phyloP scores from a whole-genome alignment of 2,329 filamentous ascomycete species.

The Trichoderma breve region DNA sequence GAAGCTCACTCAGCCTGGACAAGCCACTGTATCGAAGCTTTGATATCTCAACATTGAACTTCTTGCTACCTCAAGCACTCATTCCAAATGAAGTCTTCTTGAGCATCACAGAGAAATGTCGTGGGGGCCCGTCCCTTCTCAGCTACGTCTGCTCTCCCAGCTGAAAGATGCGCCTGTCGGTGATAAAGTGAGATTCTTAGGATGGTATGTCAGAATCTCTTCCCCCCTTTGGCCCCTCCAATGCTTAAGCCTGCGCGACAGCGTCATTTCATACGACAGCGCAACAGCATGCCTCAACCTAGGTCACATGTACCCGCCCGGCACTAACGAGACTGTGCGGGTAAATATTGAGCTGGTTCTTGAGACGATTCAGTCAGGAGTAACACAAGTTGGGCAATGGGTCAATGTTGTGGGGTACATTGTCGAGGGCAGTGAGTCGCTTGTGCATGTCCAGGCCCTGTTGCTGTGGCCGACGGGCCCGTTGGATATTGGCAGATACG shows the following conservation, averaged over 20 bases:
- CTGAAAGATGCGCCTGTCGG: conserved; percentile 52
- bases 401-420: conserved; percentile 86
- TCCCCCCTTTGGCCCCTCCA: neutral
- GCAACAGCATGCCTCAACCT: conserved; percentile 62
- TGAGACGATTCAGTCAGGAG: conserved; percentile 58
- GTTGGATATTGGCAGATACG: conserved; percentile 69
- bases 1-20: neutral
- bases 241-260: conserved; percentile 30
- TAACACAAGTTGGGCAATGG: conserved; percentile 76
- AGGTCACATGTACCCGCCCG: conserved; percentile 61
- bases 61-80: too few relatives aligned
- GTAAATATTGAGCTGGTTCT: conserved; percentile 74
- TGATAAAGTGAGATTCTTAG: conserved; percentile 87
- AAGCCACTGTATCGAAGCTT: neutral
- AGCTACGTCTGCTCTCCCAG: conserved; percentile 62
- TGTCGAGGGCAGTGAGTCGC: conserved; percentile 30
- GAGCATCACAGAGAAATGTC: conserved; percentile 41
- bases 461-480: conserved; percentile 75
- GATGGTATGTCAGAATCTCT: conserved; percentile 64
- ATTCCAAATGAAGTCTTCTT: neutral
- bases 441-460: conserved; percentile 65
- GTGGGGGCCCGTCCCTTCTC: conserved; percentile 61
- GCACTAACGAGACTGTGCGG: conserved; percentile 46
- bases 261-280: conserved; percentile 52
- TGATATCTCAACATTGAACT: too few relatives aligned